Evolutionary conservation across 306 rosid genomes (phyloP).

Genomic region (Hippophae gyantsensis): DNA sequence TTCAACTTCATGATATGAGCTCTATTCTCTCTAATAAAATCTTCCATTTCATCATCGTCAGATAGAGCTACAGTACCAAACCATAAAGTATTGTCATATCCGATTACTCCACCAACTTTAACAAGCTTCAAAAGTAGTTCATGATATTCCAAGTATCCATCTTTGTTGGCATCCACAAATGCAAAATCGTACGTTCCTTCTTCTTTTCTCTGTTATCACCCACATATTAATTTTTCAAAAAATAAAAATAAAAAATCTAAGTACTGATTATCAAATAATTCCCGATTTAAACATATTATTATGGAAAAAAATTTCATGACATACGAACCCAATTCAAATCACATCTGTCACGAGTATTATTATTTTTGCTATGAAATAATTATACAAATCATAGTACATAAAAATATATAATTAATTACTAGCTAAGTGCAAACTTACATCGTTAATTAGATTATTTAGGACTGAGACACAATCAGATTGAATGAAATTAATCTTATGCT

Average conservation of each 20-base stretch:
- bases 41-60: constrained; percentile 14
- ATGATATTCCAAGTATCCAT: constrained; percentile 29
- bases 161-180: constrained; percentile 44
- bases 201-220: constrained; percentile 21
- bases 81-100: constrained; percentile 39
- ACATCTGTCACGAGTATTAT: no score
- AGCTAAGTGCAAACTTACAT: constrained; percentile 21
- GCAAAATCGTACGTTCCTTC: constrained; percentile 30
- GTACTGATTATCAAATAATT: no score
- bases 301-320: no score
- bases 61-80: constrained; percentile 27
- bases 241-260: no score
- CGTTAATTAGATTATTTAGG: constrained; percentile 27
- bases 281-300: no score
- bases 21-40: neutral
- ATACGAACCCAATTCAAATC: no score
- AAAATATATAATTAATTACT: no score
- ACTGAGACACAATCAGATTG: constrained; percentile 28
- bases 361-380: no score
- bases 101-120: constrained; percentile 35
- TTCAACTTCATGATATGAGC: constrained; percentile 20
- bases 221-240: neutral
- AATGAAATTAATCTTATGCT: constrained; percentile 44
- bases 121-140: constrained; percentile 37
- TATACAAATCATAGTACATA: no score